These are phyloP conservation scores for Pleurotus pulmonarius DNA, from an alignment of 768 basidiomycete genomes.

Conservation along the genomic window DNA sequence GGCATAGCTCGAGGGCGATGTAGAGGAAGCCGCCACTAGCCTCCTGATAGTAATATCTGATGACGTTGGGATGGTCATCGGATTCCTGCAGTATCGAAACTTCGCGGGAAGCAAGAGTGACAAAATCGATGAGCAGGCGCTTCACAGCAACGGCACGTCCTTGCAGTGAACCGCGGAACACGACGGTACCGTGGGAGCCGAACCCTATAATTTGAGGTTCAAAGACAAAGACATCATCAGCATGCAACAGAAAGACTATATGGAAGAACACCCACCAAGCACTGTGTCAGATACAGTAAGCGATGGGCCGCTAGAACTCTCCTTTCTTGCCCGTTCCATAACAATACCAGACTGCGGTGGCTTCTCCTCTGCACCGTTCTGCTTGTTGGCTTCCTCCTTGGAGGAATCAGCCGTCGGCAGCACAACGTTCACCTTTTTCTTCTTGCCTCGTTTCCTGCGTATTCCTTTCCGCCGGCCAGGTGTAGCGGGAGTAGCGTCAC, in stretches of 20 bases:
- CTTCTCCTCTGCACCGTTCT: slow-evolving; percentile 24
- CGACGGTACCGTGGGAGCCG: slow-evolving; percentile 96
- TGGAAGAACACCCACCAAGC: slow-evolving; percentile 50
- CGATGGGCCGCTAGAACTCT: slow-evolving; percentile 35
- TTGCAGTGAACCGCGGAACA: slow-evolving; percentile 92
- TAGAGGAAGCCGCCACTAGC: slow-evolving; percentile 91
- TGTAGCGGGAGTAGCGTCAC: slow-evolving; percentile 32
- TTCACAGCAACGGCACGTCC: slow-evolving; percentile 98
- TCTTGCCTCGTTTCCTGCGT: slow-evolving; percentile 52
- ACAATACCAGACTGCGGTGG: slow-evolving; percentile 9
- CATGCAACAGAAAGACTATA: background rate
- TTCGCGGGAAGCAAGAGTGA: slow-evolving; percentile 91
- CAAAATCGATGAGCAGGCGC: slow-evolving; percentile 91
- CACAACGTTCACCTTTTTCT: slow-evolving; percentile 39
- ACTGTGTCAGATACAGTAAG: slow-evolving; percentile 71
- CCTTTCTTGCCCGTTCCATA: slow-evolving; percentile 1
- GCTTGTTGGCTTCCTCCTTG: slow-evolving; percentile 38
- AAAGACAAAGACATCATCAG: slow-evolving; percentile 7
- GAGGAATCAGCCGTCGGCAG: slow-evolving; percentile 26
- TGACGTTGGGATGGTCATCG: slow-evolving; percentile 98
- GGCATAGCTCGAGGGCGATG: slow-evolving; percentile 95
- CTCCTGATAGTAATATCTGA: slow-evolving; percentile 98
- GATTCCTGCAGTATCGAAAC: slow-evolving; percentile 93
- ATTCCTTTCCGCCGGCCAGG: slow-evolving; percentile 43
- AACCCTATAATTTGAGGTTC: slow-evolving; percentile 53